These are phyloP conservation scores for Hygrophila difformis DNA, from an alignment of 257 asterid species.

Conservation along the genomic window DNA sequence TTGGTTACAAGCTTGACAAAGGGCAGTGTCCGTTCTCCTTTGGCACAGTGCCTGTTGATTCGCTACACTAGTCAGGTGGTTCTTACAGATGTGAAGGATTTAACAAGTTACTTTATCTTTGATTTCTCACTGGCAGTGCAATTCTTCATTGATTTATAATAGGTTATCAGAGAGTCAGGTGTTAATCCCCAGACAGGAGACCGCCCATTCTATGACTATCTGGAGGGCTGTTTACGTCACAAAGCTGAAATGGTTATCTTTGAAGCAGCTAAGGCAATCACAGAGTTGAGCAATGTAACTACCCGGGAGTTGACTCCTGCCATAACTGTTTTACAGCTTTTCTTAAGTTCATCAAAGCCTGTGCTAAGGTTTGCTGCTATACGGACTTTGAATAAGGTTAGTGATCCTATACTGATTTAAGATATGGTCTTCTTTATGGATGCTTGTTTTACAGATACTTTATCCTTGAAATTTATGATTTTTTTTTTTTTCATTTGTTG, in stretches of 20 bases:
- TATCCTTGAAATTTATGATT: not conserved
- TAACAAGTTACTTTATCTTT: not conserved
- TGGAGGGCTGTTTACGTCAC: constrained; percentile 80
- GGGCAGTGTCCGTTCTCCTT: constrained; percentile 74
- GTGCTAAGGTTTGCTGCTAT: constrained; percentile 85
- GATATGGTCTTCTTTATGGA: not conserved
- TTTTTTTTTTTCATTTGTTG: not conserved
- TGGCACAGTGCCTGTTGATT: constrained; percentile 84
- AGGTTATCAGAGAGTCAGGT: constrained; percentile 77
- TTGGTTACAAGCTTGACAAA: constrained; percentile 74
- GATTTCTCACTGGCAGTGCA: not conserved
- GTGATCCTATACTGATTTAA: constrained; percentile 14
- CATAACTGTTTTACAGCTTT: constrained; percentile 71
- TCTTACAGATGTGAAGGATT: constrained; percentile 1
- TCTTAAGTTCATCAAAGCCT: constrained; percentile 80
- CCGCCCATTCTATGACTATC: constrained; percentile 77
- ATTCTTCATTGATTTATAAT: not conserved
- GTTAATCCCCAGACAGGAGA: constrained; percentile 57
- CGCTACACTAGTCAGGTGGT: constrained; percentile 74
- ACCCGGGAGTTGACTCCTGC: constrained; percentile 83
- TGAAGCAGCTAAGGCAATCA: constrained; percentile 88
- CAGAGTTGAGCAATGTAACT: constrained; percentile 68
- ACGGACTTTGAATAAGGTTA: constrained; percentile 83
- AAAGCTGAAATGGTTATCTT: constrained; percentile 85
- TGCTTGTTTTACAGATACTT: not conserved